Evolutionary conservation across 1,284 basidiomycete genomes (phyloP), one percentile per base, ranked within the genome.

Genomic region (Pascua sp.): DNA sequence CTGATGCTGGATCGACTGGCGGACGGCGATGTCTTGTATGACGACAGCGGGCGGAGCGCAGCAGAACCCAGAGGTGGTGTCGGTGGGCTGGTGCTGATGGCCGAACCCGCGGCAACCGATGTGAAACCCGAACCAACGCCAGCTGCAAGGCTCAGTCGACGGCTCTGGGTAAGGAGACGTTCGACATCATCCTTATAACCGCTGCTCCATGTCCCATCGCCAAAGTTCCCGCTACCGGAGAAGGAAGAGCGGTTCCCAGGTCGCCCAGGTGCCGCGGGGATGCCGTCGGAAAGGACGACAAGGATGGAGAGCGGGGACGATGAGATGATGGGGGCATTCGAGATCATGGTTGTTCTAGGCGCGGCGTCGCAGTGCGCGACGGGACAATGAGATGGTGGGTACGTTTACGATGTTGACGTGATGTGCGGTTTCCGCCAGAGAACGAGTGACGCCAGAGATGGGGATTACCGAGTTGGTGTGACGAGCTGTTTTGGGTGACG

Each of bases 71-170:
- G 24, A 32, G 24, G 24, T 32, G 24, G 24, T 32, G 24, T 32
- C 4, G 24, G 24, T 4, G 24, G 24, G 24, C 24, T 32, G 24
- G 24, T 32, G 24, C 24, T 32, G 24, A 32, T 32, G 24, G 24
- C 24, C 24, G 24, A 32, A 32, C 24, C 24, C 7, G 24, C 24
- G 24, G 24, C 24, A 32, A 32, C 24, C 24, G 24, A 32, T 32
- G 24, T 32, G 24, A 32, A 32, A 3, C 71, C 71, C 5, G 61
- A 47, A 0, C 69, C 73, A 11, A 73, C 53, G 4, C 71, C 69
- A 2, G 71, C 63, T 2, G 68, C 73, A 4, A 75, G 60, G 53
- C 68, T 70, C 49, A 72, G 52, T 37, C 73, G 62, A 13, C 73
- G 61, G 17, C 62, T 63, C n/a, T 67, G 56, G n/a, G 49, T 41